These are phyloP conservation scores for Epichloe sylvatica DNA, from an alignment of 2,329 filamentous ascomycete genomes.

Conservation along the genomic window DNA sequence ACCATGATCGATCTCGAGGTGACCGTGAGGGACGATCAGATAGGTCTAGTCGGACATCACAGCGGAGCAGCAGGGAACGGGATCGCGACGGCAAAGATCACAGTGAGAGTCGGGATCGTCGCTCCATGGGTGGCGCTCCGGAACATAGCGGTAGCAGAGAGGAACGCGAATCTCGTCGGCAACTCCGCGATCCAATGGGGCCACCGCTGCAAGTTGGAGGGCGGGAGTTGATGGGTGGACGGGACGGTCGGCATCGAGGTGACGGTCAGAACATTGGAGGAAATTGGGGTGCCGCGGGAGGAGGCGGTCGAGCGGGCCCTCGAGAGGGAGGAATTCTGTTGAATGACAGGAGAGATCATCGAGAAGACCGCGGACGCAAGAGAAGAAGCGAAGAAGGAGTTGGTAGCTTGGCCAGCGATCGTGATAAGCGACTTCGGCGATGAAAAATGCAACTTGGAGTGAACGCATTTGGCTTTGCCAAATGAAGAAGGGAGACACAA, in stretches of 20 bases:
- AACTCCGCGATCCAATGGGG: constrained; percentile 17
- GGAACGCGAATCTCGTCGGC: constrained; percentile 22
- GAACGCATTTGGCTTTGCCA: neutral
- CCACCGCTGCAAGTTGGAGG: constrained; percentile 14
- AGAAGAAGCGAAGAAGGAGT: constrained; percentile 34
- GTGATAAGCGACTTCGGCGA: constrained; percentile 41
- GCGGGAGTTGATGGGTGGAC: constrained; percentile 18
- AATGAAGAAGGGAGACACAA: neutral
- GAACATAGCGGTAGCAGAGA: constrained; percentile 16
- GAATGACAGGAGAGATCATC: constrained; percentile 20
- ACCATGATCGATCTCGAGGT: constrained; percentile 30
- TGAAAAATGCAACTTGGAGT: constrained; percentile 15
- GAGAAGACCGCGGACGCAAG: constrained; percentile 25
- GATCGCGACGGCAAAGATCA: constrained; percentile 33
- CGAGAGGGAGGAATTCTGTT: constrained; percentile 18
- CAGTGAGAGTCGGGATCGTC: constrained; percentile 31
- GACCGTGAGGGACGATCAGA: constrained; percentile 30
- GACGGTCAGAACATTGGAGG: constrained; percentile 12
- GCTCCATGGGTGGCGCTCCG: constrained; percentile 19
- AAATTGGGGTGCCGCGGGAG: constrained; percentile 9
- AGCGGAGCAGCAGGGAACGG: constrained; percentile 38
- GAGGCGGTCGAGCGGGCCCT: constrained; percentile 17
- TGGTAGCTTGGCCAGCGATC: constrained; percentile 25
- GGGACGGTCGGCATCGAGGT: constrained; percentile 20
- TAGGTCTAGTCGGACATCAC: constrained; percentile 25